Base-by-base conservation (phyloP, 306 rosid genomes). In the Ammopiptanthus mongolicus region DNA sequence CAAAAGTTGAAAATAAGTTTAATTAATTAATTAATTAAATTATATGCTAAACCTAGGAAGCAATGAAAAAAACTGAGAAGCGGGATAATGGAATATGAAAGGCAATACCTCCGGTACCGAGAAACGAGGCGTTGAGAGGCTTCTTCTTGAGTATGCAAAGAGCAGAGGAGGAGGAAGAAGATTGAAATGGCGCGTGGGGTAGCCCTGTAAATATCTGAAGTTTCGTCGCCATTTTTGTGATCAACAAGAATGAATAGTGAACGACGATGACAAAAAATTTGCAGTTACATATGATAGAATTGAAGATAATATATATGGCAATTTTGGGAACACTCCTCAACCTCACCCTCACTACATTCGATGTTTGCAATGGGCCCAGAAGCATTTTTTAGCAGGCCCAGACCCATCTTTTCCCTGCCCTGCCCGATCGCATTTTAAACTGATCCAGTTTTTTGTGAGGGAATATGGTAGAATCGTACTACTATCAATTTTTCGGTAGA, bases 141-240 rank as follows among this genome's bases (percentile, higher is more conserved):
- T 74, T 88, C 80, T 76, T 90, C 56, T 79, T 79, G 81, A 79
- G 74, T 65, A 77, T 52, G 65, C 61, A 75, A 5, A 86, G 88
- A 36, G 74, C 21, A 28, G 56, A 47, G 28, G 92, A 81, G 66
- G 91, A 84, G 28, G 93, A 86, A 67, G 83, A 74, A 33, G 86
- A 48, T 75, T 83, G 89, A 70, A 74, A 79, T 17, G 86, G 86
- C 50, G 86, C 59, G 0, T 87, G 57, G 62, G 87, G 63, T 39
- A 88, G 34, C 65, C 90, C 91, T 11, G 94, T 84, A 58, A 88
- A 88, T 69, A 86, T 80, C 8, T 92, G 94, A 65, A 61, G 68
- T 51, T 92, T 87, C 15, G 92, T 76, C 47, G 96, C 78, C 98
- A 93, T 92, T 81, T 81, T 75, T 69, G 61, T 42, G 81, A 81